Conservation (phyloP, 257 asterid genomes). For the Gynochthodes officinalis region DNA sequence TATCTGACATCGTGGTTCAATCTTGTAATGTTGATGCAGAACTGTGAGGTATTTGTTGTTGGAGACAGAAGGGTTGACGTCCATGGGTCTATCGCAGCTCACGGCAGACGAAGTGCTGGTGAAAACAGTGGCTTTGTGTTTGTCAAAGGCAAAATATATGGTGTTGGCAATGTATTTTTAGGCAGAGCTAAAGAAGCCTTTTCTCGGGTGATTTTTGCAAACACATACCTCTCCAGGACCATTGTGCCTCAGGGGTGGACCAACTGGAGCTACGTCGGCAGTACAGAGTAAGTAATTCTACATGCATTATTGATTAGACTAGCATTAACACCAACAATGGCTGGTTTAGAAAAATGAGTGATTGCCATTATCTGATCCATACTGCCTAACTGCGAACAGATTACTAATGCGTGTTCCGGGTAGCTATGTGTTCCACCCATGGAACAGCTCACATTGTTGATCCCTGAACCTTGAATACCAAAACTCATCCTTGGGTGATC, state of each 20-base stretch:
- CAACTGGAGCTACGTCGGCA: slow-evolving; percentile 47
- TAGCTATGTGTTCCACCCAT: no score
- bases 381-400: no score
- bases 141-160: slow-evolving; percentile 62
- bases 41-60: slow-evolving; percentile 63
- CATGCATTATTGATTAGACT: no score
- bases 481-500: no score
- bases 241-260: slow-evolving; percentile 74
- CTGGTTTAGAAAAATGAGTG: no score
- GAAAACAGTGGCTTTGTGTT: slow-evolving; percentile 75
- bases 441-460: no score
- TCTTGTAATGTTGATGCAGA: slow-evolving; percentile 40
- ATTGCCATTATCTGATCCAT: no score
- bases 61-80: slow-evolving; percentile 44
- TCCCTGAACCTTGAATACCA: no score
- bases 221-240: slow-evolving; percentile 62
- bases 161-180: slow-evolving; percentile 46
- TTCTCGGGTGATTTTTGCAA: slow-evolving; percentile 66
- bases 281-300: slow-evolving; percentile 56
- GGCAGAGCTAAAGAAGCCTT: slow-evolving; percentile 71
- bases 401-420: no score
- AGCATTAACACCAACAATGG: no score
- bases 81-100: slow-evolving; percentile 66
- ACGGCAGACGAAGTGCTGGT: slow-evolving; percentile 43
- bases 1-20: no score